Base-by-base conservation (phyloP, 2,329 filamentous ascomycete species). In the Fusarium foetens region DNA sequence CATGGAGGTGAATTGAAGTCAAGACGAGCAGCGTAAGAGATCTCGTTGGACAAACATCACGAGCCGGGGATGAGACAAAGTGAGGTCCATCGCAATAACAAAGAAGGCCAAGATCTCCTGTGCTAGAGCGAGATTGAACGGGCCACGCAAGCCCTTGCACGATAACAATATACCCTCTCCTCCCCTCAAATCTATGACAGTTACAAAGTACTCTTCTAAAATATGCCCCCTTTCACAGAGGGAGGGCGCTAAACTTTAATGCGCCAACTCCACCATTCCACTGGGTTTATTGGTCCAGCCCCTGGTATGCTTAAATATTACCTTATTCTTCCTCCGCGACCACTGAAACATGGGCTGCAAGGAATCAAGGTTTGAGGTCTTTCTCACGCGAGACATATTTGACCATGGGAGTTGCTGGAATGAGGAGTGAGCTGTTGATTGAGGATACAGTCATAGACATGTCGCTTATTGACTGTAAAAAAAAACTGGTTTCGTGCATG, bases 291-390 rank as follows among this genome's bases (percentile, higher is more conserved):
- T 63, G 58, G 54, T 29, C 53, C 61, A 65, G 48, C 66, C 65
- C 72, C 74, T 73, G 73, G 70, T 76, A 76, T 76, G 74, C 74
- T 76, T 76, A 76, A 76, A 76, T 76, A 70, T 76, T 76, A 76
- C 74, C 74, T 76, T 76, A 76, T 75, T 76, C 73, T 58, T 41
- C 58, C 57, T 45, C 53, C 57, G 36, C 53, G 41, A 46, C 58
- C 61, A 64, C 57, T 67, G 66, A 75, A 73, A 74, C 72, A 66
- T 25, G 41, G 23, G 23, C 33, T 53, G 59, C 43, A 66, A 49
- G 59, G 63, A 55, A 66, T 59, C 36, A 41, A 59, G 29, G 19
- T 36, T 52, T 52, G 48, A 23, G 29, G 21, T 41, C 8, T 33
- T 14, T 29, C 19, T 14, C 27, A 33, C 36, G 11, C 38, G 29